Percentiles rank a stretch among this genome's conserved stretches.
Conservation (phyloP, 495 filamentous ascomycete genomes). For the Glarea lozoyensis region DNA sequence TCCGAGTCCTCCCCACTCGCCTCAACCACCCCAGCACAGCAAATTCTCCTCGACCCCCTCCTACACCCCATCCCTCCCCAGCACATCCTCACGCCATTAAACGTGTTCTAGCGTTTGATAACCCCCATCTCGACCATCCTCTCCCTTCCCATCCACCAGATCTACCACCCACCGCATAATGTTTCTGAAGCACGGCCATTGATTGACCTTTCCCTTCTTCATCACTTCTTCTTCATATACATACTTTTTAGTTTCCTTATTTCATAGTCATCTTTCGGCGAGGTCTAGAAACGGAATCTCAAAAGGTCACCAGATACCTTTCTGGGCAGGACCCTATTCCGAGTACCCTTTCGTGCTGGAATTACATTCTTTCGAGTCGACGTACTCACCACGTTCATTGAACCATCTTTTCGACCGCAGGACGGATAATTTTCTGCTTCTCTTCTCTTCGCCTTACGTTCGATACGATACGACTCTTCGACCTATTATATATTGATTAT, state of each 20-base stretch:
- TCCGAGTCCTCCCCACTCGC: no score
- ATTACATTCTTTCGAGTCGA: constrained; percentile 15
- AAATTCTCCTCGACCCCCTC: no score
- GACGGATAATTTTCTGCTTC: constrained; percentile 8
- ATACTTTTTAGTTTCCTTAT: neutral
- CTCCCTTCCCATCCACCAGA: no score
- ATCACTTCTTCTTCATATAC: constrained; percentile 12
- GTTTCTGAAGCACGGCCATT: no score
- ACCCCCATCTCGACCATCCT: no score
- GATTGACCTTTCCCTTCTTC: constrained; percentile 7
- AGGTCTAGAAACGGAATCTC: constrained; percentile 24
- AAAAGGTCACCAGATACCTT: constrained; percentile 16
- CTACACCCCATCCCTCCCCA: no score
- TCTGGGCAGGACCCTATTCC: constrained; percentile 22
- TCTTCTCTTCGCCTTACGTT: neutral
- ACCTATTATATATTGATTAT: constrained; percentile 1
- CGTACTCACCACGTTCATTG: constrained; percentile 10
- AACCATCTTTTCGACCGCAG: constrained; percentile 15
- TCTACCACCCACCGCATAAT: no score
- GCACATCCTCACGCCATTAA: no score
- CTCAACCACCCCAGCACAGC: no score
- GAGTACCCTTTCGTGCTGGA: constrained; percentile 9
- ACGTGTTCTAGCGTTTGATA: no score
- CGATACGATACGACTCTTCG: neutral
- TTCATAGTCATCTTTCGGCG: constrained; percentile 5